Evolutionary conservation across 2,329 filamentous ascomycete species (phyloP).

Genomic region (Aureobasidium sp.): DNA sequence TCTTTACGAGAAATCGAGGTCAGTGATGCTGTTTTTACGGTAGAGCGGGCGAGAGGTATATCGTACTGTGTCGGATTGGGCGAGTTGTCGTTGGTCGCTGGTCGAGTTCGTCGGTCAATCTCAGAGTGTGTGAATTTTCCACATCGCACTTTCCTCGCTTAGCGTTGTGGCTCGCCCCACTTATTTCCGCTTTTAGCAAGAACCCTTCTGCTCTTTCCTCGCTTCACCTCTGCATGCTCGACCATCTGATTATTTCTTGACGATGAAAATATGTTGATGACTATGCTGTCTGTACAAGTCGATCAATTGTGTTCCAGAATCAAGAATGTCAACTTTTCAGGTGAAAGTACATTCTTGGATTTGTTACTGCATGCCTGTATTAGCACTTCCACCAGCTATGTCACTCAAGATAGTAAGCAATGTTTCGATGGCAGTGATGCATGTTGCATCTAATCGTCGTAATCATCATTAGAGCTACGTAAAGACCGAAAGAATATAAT

Average conservation of each 20-base stretch:
- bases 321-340: neutral
- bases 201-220: neutral
- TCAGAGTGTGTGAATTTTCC: slow-evolving; percentile 5
- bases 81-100: slow-evolving; percentile 17
- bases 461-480: neutral
- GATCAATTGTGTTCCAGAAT: neutral
- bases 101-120: slow-evolving; percentile 4
- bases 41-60: neutral
- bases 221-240: neutral
- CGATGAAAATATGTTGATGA: neutral
- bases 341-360: neutral
- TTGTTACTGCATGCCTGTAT: neutral
- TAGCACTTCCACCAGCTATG: neutral
- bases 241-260: neutral
- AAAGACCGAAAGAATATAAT: neutral
- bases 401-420: neutral
- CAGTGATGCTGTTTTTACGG: neutral
- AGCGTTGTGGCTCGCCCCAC: slow-evolving; percentile 6
- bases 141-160: slow-evolving; percentile 12
- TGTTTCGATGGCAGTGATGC: neutral
- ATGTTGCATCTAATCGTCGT: neutral
- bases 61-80: slow-evolving; percentile 18
- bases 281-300: neutral
- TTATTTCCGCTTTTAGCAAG: neutral
- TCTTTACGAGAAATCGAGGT: slow-evolving; percentile 47